Evolutionary conservation across 2,329 filamentous ascomycete species (phyloP), one percentile per base, ranked within the genome.

Genomic region (Clarireedia sp.): DNA sequence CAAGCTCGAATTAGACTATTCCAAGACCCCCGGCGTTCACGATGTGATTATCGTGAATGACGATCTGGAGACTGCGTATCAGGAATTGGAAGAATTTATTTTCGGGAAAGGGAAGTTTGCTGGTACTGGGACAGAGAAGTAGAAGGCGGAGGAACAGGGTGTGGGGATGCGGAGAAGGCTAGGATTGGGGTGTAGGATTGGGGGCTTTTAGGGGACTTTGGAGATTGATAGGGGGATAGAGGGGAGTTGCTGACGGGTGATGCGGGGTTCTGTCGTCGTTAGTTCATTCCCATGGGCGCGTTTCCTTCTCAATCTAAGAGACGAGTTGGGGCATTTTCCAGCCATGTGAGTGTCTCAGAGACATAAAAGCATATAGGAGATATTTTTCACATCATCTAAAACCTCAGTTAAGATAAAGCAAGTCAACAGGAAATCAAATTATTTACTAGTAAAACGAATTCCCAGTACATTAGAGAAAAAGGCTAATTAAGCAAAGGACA

Each of bases 1-100:
- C 2, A 78, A 79, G 70, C 77, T 81, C 48, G 89, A 95, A 75
- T 76, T 95, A 59, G 86, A 85, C 59, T 94, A 81, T 68, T 77
- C 86, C 43, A 79, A 84, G 71, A 80, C 78, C 2, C 80, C 81
- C 0, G 86, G 85, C 17, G 81, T 82, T 9, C 80, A 85, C 68
- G 83, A 87, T 65, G 75, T 79, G 67, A 77, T 83, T 59, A 77
- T 87, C 56, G 76, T 86, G 45, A 87, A 87, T 66, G 82, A 86
- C 67, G 78, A 84, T 63, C 64, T 85, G 55, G 80, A 84, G 58
- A 75, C 70, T 62, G 78, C 79, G 0, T 81, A 77, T 67, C 71
- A 72, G 66, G 71, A 80, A 64, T 67, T 82, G 21, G 81, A 75
- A 61, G 71, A 72, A 23, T 80, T 75, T 68, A 70, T 80, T 56